Evolutionary conservation across 768 basidiomycete genomes (phyloP).

Genomic region (Termitomyces sp.): DNA sequence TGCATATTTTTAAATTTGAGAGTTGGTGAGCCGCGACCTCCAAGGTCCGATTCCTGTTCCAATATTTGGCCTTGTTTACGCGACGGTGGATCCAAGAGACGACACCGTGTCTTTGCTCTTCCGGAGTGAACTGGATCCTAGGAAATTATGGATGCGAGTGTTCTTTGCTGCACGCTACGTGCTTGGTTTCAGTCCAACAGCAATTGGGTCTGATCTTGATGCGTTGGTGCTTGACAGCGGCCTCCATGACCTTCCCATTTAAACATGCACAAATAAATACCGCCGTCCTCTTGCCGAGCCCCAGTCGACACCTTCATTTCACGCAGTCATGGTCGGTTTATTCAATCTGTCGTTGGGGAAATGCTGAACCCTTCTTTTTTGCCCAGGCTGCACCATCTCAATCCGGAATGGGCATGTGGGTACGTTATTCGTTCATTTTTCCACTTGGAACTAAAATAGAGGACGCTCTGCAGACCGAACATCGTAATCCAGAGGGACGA

Average conservation of each 20-base stretch:
- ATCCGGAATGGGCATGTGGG: constrained; percentile 31
- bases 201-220: neutral
- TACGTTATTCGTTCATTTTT: constrained; percentile 15
- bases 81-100: neutral
- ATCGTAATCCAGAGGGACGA: constrained; percentile 94
- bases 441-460: neutral
- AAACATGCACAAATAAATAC: constrained; percentile 12
- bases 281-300: neutral
- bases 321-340: constrained; percentile 6
- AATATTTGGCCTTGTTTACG: constrained; percentile 20
- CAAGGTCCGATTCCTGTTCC: constrained; percentile 2
- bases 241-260: neutral
- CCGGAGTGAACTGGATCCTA: neutral
- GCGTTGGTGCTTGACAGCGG: neutral
- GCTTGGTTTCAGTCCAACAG: neutral
- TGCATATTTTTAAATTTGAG: constrained; percentile 10
- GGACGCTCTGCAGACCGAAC: constrained; percentile 64
- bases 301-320: neutral
- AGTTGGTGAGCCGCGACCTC: neutral
- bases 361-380: neutral
- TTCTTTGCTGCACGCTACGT: neutral
- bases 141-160: neutral
- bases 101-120: neutral
- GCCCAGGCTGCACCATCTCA: constrained; percentile 10
- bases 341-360: neutral